A percentile compares a stretch with the other conserved stretches of the same genome.
Evolutionary conservation across 139 green algal genomes (phyloP).

Genomic region (Micractinium sp.): DNA sequence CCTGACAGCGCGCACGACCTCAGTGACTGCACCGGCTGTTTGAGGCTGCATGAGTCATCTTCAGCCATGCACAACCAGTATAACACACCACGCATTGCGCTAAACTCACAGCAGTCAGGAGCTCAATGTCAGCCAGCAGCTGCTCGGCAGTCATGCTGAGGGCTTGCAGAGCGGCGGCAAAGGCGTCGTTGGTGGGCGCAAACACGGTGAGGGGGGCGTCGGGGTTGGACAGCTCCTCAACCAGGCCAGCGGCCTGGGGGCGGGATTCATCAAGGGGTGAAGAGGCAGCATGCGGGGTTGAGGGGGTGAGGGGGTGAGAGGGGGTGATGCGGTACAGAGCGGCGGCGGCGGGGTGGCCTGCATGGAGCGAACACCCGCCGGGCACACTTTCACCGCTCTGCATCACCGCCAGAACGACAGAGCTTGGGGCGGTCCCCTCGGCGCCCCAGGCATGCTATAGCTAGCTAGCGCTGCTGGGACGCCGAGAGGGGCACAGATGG

Average conservation of each 20-base stretch:
- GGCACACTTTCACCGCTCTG: background rate
- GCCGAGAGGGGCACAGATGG: background rate
- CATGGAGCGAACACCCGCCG: no score
- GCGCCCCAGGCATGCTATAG: background rate
- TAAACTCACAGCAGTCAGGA: constrained; percentile 6
- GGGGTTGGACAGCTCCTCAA: background rate
- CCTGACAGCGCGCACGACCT: no score
- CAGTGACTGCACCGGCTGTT: no score
- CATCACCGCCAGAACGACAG: no score
- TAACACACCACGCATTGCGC: no score
- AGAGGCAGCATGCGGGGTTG: background rate
- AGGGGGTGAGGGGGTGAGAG: background rate
- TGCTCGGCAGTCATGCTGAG: constrained; percentile 46
- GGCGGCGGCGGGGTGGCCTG: no score
- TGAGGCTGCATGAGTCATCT: no score
- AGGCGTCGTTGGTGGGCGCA: constrained; percentile 60
- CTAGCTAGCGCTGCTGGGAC: background rate
- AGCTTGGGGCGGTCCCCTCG: background rate
- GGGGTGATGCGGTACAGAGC: background rate
- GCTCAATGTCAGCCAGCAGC: constrained; percentile 46
- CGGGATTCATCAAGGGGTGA: no score
- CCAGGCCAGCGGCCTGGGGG: constrained; percentile 7
- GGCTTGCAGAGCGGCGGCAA: constrained; percentile 31
- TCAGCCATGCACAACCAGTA: no score
- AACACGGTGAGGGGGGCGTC: constrained; percentile 50